A percentile compares a stretch with the other conserved stretches of the same genome.
Evolutionary conservation across 805 yeast species (phyloP).

Genomic region (Kodamaea lidongshanica): DNA sequence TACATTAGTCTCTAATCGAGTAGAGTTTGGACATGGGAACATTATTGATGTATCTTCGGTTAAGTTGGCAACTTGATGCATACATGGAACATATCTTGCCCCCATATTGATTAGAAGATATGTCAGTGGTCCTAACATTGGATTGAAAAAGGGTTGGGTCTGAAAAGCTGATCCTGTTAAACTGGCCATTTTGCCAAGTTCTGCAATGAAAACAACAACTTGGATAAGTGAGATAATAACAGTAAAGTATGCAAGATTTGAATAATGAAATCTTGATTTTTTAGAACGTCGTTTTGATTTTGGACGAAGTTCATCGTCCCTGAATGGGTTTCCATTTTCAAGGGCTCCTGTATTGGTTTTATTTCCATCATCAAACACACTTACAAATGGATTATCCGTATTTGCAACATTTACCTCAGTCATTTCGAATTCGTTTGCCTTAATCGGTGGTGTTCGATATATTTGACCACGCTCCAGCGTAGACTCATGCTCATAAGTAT

Average conservation of each 20-base stretch:
- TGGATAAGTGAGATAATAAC: slow-evolving; percentile 42
- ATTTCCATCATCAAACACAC: slow-evolving; percentile 4
- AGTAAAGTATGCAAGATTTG: slow-evolving; percentile 35
- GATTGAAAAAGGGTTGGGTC: slow-evolving; percentile 66
- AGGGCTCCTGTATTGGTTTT: slow-evolving; percentile 2
- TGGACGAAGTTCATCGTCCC: slow-evolving; percentile 1
- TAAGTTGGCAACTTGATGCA: slow-evolving; percentile 46
- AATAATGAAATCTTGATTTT: slow-evolving; percentile 30
- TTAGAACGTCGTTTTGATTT: slow-evolving; percentile 18
- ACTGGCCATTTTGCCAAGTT: slow-evolving; percentile 49
- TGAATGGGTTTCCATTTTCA: slow-evolving; percentile 7
- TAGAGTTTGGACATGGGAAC: slow-evolving; percentile 69
- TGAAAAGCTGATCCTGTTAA: slow-evolving; percentile 62
- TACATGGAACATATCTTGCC: slow-evolving; percentile 65
- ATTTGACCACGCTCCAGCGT: too few species aligned
- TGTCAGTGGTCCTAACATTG: slow-evolving; percentile 72
- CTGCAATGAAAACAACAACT: slow-evolving; percentile 54
- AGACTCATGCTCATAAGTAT: too few species aligned
- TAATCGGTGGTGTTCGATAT: too few species aligned
- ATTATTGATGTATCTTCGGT: slow-evolving; percentile 41
- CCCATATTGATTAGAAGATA: slow-evolving; percentile 64
- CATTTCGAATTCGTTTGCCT: slow-evolving; percentile 4
- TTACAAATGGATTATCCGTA: slow-evolving; percentile 4
- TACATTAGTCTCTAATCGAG: slow-evolving; percentile 46
- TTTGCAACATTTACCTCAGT: slow-evolving; percentile 1